These are phyloP conservation scores for Candida ficus DNA, from an alignment of 805 yeast genomes.

Conservation along the genomic window DNA sequence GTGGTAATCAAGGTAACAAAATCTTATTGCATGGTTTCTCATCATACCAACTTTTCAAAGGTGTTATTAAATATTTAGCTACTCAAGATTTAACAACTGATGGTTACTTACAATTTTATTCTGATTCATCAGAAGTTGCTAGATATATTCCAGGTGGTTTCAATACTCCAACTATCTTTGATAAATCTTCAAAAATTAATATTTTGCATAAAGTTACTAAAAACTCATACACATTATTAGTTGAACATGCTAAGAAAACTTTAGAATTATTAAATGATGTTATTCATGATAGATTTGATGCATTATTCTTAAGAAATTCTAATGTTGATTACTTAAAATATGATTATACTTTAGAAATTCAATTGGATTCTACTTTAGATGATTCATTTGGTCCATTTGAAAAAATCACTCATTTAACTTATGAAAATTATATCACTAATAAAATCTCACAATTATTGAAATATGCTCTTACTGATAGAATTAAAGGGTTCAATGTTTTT, in stretches of 20 bases:
- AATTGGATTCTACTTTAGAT: conserved; percentile 36
- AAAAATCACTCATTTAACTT: conserved; percentile 64
- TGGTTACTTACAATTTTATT: conserved; percentile 67
- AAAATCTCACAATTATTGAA: conserved; percentile 54
- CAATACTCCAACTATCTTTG: conserved; percentile 70
- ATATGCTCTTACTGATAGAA: conserved; percentile 50
- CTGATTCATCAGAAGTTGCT: conserved; percentile 33
- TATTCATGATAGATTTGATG: conserved; percentile 76
- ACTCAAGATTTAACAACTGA: conserved; percentile 60
- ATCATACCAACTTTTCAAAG: conserved; percentile 89
- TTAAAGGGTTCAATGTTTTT: conserved; percentile 31
- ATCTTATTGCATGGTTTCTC: conserved; percentile 84
- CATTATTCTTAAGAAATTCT: conserved; percentile 63
- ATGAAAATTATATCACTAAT: conserved; percentile 59
- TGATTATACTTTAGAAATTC: conserved; percentile 51
- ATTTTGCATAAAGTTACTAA: conserved; percentile 75
- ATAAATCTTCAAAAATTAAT: conserved; percentile 71
- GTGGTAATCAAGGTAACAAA: conserved; percentile 69
- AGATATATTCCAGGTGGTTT: conserved; percentile 53
- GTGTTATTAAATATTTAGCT: conserved; percentile 76
- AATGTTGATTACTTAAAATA: conserved; percentile 51
- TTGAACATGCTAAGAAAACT: conserved; percentile 65
- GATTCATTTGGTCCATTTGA: conserved; percentile 61
- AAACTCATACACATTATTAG: conserved; percentile 57
- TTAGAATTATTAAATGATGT: conserved; percentile 67